Percentiles rank a stretch among this genome's conserved stretches.
Conservation (phyloP, 768 basidiomycete genomes). For the Dacryopinax spathularia region DNA sequence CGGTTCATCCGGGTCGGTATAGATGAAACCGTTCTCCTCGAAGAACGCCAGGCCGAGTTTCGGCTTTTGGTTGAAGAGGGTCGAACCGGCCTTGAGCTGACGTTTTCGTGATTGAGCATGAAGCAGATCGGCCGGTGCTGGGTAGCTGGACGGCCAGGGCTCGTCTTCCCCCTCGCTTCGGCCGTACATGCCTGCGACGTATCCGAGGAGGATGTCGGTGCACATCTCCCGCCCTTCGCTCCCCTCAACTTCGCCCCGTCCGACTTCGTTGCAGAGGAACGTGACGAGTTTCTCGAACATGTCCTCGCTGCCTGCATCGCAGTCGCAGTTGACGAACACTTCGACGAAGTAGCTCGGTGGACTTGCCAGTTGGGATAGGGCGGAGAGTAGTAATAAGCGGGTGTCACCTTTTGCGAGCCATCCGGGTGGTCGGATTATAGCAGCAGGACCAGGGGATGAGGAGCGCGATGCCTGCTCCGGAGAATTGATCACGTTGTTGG, state of each 20-base stretch:
- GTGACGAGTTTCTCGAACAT: constrained; percentile 79
- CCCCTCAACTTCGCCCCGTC: neutral
- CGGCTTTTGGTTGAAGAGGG: constrained; percentile 84
- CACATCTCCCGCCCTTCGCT: neutral
- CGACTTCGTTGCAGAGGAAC: constrained; percentile 35
- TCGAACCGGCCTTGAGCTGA: constrained; percentile 65
- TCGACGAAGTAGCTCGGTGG: constrained; percentile 91
- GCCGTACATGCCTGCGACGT: neutral
- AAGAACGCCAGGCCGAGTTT: constrained; percentile 81
- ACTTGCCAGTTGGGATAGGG: constrained; percentile 62
- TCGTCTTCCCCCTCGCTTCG: neutral
- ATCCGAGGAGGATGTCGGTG: neutral
- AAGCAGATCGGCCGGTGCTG: constrained; percentile 42
- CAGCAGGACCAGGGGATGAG: constrained; percentile 12
- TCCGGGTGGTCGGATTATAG: neutral
- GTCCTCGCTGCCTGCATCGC: constrained; percentile 92
- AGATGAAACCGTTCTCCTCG: constrained; percentile 80
- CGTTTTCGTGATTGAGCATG: constrained; percentile 74
- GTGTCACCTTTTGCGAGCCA: constrained; percentile 76
- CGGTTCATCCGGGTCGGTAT: constrained; percentile 18
- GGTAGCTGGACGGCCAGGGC: constrained; percentile 23
- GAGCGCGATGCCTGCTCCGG: neutral
- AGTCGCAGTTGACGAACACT: constrained; percentile 91
- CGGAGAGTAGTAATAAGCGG: constrained; percentile 80
- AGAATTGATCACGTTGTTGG: constrained; percentile 9